phyloP scores from a whole-genome alignment of 176 grass and related monocot genomes.

The Paspalum notatum region DNA sequence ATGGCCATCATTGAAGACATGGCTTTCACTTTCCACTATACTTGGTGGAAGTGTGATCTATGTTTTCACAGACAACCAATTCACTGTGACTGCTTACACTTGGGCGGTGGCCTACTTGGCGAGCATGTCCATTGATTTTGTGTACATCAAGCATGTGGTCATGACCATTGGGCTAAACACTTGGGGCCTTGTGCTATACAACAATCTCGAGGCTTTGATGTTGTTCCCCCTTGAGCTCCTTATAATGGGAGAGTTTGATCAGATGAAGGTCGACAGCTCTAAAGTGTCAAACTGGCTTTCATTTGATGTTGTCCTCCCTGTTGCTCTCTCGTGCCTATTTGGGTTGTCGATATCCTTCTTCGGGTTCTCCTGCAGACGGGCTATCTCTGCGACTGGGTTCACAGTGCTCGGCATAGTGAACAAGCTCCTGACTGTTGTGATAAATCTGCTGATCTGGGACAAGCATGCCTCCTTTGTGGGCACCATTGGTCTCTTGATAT shows the following conservation, averaged over 20 bases:
- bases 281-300: constrained; percentile 73
- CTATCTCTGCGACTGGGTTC: constrained; percentile 82
- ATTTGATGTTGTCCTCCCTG: constrained; percentile 69
- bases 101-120: constrained; percentile 77
- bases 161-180: constrained; percentile 90
- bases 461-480: constrained; percentile 73
- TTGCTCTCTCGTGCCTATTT: constrained; percentile 78
- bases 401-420: constrained; percentile 85
- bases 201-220: constrained; percentile 82
- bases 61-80: constrained; percentile 88
- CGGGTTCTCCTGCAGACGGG: constrained; percentile 83
- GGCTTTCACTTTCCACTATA: constrained; percentile 80
- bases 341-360: constrained; percentile 86
- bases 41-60: constrained; percentile 84
- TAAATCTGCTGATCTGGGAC: constrained; percentile 85
- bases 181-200: constrained; percentile 95
- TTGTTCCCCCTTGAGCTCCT: constrained; percentile 81
- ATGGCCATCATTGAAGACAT: constrained; percentile 75
- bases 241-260: constrained; percentile 83
- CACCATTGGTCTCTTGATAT: constrained; percentile 76
- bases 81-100: constrained; percentile 73
- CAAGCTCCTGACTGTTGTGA: constrained; percentile 73
- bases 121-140: constrained; percentile 86
- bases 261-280: constrained; percentile 70
- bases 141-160: constrained; percentile 90